Evolutionary conservation across 495 filamentous ascomycete species (phyloP).

Genomic region (Acidiella bohemica): DNA sequence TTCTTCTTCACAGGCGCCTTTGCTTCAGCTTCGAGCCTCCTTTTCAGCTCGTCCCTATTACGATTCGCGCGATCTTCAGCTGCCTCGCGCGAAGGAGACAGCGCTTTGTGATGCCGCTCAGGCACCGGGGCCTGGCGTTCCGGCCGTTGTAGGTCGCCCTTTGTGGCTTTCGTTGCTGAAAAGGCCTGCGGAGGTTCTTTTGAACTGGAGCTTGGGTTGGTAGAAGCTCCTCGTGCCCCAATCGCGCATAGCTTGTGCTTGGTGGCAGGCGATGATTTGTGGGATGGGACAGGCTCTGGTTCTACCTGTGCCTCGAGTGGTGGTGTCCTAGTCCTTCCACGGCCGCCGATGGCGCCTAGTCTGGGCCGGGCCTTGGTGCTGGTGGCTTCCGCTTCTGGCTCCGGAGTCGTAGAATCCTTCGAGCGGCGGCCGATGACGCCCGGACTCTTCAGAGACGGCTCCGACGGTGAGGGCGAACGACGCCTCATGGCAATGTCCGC

Average conservation of each 20-base stretch:
- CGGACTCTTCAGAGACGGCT: constrained; percentile 6
- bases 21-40: constrained; percentile 24
- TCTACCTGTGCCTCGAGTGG: no score
- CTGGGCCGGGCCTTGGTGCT: not conserved
- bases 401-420: not conserved
- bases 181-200: not conserved
- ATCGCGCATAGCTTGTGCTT: not conserved
- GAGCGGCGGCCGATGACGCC: constrained; percentile 19
- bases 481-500: not conserved
- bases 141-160: not conserved
- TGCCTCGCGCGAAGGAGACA: constrained; percentile 21
- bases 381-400: not conserved
- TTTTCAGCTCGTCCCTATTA: constrained; percentile 27
- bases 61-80: constrained; percentile 27
- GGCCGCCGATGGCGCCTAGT: constrained; percentile 10
- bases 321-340: no score
- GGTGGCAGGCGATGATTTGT: not conserved
- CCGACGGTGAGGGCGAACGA: no score
- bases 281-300: no score
- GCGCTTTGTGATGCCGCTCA: not conserved
- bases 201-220: not conserved
- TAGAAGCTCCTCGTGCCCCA: not conserved
- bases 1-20: constrained; percentile 30
- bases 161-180: not conserved
- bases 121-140: not conserved